These are phyloP conservation scores for Voacanga thouarsii DNA, from an alignment of 257 asterid species.

Conservation along the genomic window DNA sequence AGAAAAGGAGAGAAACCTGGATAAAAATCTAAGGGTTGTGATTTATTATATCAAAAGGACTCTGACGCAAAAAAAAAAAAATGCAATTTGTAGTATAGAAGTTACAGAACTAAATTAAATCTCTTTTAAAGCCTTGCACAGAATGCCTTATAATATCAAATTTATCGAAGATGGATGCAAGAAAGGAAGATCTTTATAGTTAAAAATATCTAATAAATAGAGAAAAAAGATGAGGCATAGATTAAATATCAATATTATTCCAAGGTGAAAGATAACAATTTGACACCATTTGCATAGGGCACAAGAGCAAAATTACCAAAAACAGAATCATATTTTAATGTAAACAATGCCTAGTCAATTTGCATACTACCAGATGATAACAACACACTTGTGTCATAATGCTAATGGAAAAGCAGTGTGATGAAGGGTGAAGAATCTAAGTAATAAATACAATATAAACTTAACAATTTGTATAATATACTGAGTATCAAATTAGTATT, in stretches of 20 bases:
- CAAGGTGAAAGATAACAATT: background rate
- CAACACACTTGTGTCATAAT: background rate
- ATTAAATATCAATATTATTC: background rate
- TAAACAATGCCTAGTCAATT: background rate
- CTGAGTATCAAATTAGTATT: too few species aligned
- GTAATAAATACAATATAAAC: background rate
- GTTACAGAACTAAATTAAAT: background rate
- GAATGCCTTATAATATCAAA: background rate
- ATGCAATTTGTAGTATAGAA: background rate
- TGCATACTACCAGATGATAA: background rate
- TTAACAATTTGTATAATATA: too few species aligned
- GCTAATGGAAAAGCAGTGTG: background rate
- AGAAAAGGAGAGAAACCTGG: background rate
- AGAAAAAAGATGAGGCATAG: background rate
- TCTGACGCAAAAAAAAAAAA: background rate
- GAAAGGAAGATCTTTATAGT: background rate
- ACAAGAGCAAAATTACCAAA: background rate
- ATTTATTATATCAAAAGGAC: background rate
- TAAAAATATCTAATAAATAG: background rate
- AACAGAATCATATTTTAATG: too few species aligned
- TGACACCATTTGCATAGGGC: background rate
- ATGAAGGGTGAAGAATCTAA: background rate
- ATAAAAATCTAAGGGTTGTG: background rate
- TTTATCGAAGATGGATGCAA: background rate
- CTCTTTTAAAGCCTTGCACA: too few species aligned